phyloP scores from a whole-genome alignment of 352 stramenopile species.

The Globisporangium lucens region DNA sequence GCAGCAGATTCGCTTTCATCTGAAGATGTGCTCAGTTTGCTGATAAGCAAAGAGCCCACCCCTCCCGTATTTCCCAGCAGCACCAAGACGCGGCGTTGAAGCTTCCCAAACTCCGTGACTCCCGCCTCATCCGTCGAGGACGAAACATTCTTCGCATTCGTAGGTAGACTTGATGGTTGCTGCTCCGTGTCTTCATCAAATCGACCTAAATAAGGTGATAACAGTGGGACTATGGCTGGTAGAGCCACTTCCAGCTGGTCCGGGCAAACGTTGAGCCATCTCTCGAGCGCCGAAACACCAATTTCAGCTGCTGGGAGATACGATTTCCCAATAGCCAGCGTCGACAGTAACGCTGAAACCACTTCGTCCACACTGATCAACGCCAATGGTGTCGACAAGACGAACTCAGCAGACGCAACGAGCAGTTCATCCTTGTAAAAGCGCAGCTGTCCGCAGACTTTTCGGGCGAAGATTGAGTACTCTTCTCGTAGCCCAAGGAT shows the following conservation, averaged over 20 bases:
- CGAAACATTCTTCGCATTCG: conserved; percentile 10
- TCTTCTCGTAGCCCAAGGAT: conserved; percentile 11
- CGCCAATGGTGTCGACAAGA: conserved; percentile 46
- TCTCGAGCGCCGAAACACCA: conserved; percentile 50
- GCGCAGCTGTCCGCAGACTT: conserved; percentile 42
- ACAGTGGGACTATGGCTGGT: conserved; percentile 36
- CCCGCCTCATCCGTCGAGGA: conserved; percentile 16
- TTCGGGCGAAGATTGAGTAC: conserved; percentile 46
- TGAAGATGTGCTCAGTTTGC: conserved; percentile 20
- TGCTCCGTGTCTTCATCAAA: conserved; percentile 19
- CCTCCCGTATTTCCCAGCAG: conserved; percentile 58
- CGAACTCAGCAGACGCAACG: conserved; percentile 52
- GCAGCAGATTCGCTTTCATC: conserved; percentile 6
- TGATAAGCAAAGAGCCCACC: conserved; percentile 44
- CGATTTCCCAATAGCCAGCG: conserved; percentile 57
- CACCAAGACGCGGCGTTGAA: conserved; percentile 62
- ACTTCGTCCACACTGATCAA: conserved; percentile 33
- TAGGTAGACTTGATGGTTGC: neutral
- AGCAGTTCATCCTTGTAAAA: conserved; percentile 82
- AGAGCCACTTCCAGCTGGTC: conserved; percentile 32
- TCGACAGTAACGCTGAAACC: conserved; percentile 37
- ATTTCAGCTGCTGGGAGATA: conserved; percentile 63
- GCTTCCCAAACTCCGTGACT: conserved; percentile 30
- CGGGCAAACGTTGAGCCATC: conserved; percentile 37
- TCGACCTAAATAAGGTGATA: conserved; percentile 57